These are phyloP conservation scores for Liquidambar formosana DNA, from an alignment of 164 flowering plant species.

Conservation along the genomic window DNA sequence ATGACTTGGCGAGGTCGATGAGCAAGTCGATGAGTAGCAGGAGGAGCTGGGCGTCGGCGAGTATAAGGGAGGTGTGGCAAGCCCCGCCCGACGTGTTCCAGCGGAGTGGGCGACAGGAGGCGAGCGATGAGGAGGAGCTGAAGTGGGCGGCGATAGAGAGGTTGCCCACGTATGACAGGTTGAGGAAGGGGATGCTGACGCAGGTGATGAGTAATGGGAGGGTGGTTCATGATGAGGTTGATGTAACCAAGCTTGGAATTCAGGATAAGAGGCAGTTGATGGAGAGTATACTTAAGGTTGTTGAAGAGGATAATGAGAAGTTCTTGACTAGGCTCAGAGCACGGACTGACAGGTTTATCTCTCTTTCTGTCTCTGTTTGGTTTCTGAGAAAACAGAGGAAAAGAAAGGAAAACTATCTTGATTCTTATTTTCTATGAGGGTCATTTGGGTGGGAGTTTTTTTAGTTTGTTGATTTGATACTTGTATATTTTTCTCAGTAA, in stretches of 20 bases:
- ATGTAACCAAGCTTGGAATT: slow-evolving; percentile 16
- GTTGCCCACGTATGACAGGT: slow-evolving; percentile 26
- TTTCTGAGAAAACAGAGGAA: too few species aligned
- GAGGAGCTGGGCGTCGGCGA: slow-evolving; percentile 33
- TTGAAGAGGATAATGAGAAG: slow-evolving; percentile 28
- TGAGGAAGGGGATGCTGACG: slow-evolving; percentile 14
- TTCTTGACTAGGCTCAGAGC: slow-evolving; percentile 9
- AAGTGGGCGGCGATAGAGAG: slow-evolving; percentile 26
- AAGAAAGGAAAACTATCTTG: background rate
- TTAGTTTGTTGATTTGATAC: background rate
- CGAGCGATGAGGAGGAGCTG: slow-evolving; percentile 20
- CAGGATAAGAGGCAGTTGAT: slow-evolving; percentile 18
- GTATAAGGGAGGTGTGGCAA: slow-evolving; percentile 39
- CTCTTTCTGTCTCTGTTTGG: too few species aligned
- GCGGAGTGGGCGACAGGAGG: slow-evolving; percentile 24
- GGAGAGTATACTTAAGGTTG: slow-evolving; percentile 18
- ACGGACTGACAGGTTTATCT: slow-evolving; percentile 13
- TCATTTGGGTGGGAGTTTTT: background rate
- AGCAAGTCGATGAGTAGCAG: slow-evolving; percentile 23
- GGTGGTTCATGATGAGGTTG: slow-evolving; percentile 14
- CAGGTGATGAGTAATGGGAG: slow-evolving; percentile 18
- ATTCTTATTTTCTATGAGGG: background rate
- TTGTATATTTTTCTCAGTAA: too few species aligned
- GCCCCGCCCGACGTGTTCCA: slow-evolving; percentile 36
- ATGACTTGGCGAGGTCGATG: slow-evolving; percentile 27